Base-by-base conservation (phyloP, 352 stramenopile genomes). In the Pythium biforme region DNA sequence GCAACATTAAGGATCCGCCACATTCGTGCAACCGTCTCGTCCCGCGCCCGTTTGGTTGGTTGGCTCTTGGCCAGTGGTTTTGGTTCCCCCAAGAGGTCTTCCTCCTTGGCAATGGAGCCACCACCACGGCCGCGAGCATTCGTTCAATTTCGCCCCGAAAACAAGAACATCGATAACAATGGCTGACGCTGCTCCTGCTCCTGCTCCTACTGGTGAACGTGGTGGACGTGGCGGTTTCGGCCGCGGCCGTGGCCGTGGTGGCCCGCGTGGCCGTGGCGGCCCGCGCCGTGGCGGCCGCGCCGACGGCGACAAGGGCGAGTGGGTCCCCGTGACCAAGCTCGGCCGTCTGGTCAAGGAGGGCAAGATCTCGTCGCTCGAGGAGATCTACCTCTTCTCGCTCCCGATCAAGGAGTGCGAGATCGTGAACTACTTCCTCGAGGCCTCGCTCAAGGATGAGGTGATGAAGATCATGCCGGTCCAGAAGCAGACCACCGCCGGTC, bases 401-500 rank as follows among this genome's bases (percentile, higher is more conserved):
- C 95, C 97, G 54, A 98, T 99, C 81, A 99, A 99, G 93, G 97
- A 99, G 89, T 97, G 90, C 72, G 91, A 99, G 76, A 99, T 99
- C 76, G 97, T 99, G 69, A 98, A 99, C 82, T 91, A 98, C 81
- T 99, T 99, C 83, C 79, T 99, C 20, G 97, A 98, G 79, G 77
- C 97, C 60, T 96, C 94, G 79, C 96, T 99, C 60, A 98, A 99
- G 78, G 98, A 99, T 79, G 98, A 99, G 75, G 97, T 99, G 54
- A 99, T 99, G 97, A 99, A 99, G 90, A 99, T 99, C 88, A 99
- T 99, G 95, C 97, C 97, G 61, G 97, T 99, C 55, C 97, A 99
- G 86, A 99, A 99, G 94, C 97, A 99, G 86, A 99, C 95, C 52
- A 98, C 96, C 45, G 98, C 98, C 64, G 98, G 98, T 88, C 98